Percentiles rank a stretch among this genome's conserved stretches.
These are phyloP conservation scores for Luvunga scandens DNA, from an alignment of 345 rosid species.

Conservation along the genomic window DNA sequence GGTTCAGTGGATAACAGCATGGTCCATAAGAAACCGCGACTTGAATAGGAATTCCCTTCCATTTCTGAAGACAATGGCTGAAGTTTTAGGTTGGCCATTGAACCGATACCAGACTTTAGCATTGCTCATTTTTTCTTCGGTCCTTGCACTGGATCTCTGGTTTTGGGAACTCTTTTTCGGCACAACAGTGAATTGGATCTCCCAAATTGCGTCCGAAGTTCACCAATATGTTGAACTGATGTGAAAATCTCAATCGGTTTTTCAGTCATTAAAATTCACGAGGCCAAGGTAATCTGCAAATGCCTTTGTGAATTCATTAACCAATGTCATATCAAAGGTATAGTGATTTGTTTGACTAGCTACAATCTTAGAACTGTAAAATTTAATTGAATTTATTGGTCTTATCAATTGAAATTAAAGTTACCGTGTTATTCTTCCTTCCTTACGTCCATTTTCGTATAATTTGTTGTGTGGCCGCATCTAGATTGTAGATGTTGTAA, in stretches of 20 bases:
- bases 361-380: background rate
- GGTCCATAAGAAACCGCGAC: conserved; percentile 72
- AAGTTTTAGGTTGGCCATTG: conserved; percentile 71
- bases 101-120: conserved; percentile 88
- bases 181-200: conserved; percentile 54
- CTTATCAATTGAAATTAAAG: background rate
- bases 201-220: conserved; percentile 43
- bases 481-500: no score
- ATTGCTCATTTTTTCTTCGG: conserved; percentile 63
- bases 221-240: conserved; percentile 35
- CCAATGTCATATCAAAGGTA: background rate
- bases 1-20: conserved; percentile 86
- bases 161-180: conserved; percentile 80
- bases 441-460: no score
- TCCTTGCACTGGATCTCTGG: conserved; percentile 86
- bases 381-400: background rate
- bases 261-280: conserved; percentile 8
- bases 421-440: no score
- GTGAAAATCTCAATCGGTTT: conserved; percentile 13
- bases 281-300: conserved; percentile 1
- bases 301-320: conserved; percentile 6
- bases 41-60: conserved; percentile 51
- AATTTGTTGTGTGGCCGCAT: no score
- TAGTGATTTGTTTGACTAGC: background rate
- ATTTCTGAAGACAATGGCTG: conserved; percentile 61